Base-by-base conservation (phyloP, 345 rosid species). In the Ricinus communis region DNA sequence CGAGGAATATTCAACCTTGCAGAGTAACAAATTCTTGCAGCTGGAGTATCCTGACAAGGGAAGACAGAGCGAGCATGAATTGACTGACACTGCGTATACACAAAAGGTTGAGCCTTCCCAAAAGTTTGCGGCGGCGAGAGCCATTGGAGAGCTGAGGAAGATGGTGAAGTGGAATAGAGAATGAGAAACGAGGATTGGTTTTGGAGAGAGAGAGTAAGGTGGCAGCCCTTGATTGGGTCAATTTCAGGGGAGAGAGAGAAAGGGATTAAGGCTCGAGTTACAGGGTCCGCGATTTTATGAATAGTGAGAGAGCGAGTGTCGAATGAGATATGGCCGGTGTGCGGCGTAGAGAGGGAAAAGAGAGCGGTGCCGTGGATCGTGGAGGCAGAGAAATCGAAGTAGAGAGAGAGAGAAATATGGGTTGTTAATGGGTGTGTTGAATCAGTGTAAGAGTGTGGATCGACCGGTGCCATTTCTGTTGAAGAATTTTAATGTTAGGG, bases 11-110 rank as follows among this genome's bases (percentile, higher is more conserved):
- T 94, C 63, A 94, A 65, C 0, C 77, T 61, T 18, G 88, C 95
- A 9, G 82, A 79, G 83, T 91, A 94, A 0, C 87, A 61, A 38
- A 94, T 72, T 52, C 98, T 81, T 12, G 96, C 95, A 0, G 96
- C 97, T 1, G 98, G 98, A 0, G 97, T 87, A 83, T 94, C 98
- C 79, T 91, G 98, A 77, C 95, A 91, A 1, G 97, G 98, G 77
- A 90, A 91, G 41, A 94, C 82, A n/a, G 97, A 84, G 51, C 92
- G 93, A 13, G 98, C 93, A 80, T 94, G 98, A 47, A 94, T 82
- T 0, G 93, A 67, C 47, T 94, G 98, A 62, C 98, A 94, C 78
- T 94, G 95, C 0, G 98, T 91, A 85, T 85, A 94, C 27, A 88
- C 97, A 61, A 85, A 94, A 18, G 93, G 96, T 43, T 78, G 83